Base-by-base conservation (phyloP, 441 rosid species). In the Croton setiger region DNA sequence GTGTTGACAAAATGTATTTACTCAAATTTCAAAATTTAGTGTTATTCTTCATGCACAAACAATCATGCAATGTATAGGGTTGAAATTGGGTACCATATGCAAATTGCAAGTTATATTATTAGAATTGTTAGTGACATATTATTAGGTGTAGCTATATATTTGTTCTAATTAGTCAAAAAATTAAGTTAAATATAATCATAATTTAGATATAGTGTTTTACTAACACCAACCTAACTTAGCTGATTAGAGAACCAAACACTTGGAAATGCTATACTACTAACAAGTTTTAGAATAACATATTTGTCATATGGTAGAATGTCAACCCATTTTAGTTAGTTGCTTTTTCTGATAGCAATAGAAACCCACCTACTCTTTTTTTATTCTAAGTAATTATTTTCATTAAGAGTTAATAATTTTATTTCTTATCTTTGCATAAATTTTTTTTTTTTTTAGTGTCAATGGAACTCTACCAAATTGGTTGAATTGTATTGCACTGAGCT, bases 161-260 rank as follows among this genome's bases (percentile, higher is more conserved):
- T 1, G 33, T 51, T 57, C 9, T 33, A 47, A 3, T 8, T 67
- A 60, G 53, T 67, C 64, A 67, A 55, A 47, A 49, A 55, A 36
- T 71, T 20, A 49, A 31, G 49, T 65, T 64, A 56, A 3, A 31
- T 39, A 52, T 44, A 60, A 31, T 56, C 67, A 10, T 61, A 39
- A 27, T 39, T 55, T 55, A 5, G 18, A 13, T 4, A 12, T 0
- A 35, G 27, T 43, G 39, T 44, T 44, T 52, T 45, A 23, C 59
- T 35, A 70, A 68, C 57, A 23, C 65, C 69, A 21, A 64, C 72
- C 71, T 65, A 71, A 49, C 60, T 39, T 62, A 48, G 60, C 68
- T 66, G 21, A 56, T 31, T 55, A 33, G 33, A 23, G 21, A 27
- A 20, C 33, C 57, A 18, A 53, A 53, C 31, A 18, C 33, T 43